A percentile compares a stretch with the other conserved stretches of the same genome.
These are phyloP conservation scores for Microstegium vimineum DNA, from an alignment of 176 grass and related monocot species.

Conservation along the genomic window DNA sequence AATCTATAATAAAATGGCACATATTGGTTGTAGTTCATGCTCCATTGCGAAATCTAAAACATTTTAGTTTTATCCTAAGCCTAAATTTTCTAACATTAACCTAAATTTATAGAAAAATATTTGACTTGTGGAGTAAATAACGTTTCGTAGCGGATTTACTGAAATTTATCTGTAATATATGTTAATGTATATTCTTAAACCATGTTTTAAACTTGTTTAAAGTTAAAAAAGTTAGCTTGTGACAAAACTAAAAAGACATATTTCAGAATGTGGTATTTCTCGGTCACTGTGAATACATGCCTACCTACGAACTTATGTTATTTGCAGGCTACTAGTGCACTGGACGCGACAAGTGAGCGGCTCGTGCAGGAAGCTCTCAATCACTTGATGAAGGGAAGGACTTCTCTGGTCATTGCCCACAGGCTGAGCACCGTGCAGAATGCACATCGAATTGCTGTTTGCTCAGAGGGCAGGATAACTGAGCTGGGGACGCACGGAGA, in stretches of 20 bases:
- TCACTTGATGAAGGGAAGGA: conserved; percentile 85
- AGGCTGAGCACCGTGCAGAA: conserved; percentile 90
- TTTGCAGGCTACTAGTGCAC: conserved; percentile 82
- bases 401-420: conserved; percentile 91
- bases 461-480: conserved; percentile 62
- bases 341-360: conserved; percentile 80
- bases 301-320: neutral
- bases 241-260: too few relatives aligned
- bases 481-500: conserved; percentile 73
- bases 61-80: neutral
- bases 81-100: neutral
- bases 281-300: neutral
- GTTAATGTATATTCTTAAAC: too few relatives aligned
- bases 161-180: neutral
- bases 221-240: neutral
- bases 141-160: neutral
- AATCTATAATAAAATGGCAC: too few relatives aligned
- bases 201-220: neutral
- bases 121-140: too few relatives aligned
- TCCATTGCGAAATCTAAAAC: neutral
- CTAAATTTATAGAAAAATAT: neutral
- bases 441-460: conserved; percentile 74
- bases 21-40: neutral
- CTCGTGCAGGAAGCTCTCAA: conserved; percentile 88
- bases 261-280: too few relatives aligned